These are phyloP conservation scores for Rhynchosporium graminicola DNA, from an alignment of 2,329 filamentous ascomycete genomes.

Conservation along the genomic window DNA sequence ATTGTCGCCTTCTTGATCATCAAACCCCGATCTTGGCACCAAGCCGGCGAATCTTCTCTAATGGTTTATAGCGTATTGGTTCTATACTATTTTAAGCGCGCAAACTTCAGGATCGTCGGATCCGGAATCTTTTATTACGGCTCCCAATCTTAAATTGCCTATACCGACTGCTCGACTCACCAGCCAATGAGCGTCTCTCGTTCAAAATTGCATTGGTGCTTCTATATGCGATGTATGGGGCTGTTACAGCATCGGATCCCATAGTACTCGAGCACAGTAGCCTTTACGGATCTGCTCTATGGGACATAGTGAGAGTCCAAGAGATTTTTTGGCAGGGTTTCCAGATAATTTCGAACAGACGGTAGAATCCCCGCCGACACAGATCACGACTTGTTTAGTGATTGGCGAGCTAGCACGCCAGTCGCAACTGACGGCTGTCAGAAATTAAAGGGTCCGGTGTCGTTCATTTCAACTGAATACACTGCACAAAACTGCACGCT, in stretches of 20 bases:
- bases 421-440: not conserved
- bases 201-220: not conserved
- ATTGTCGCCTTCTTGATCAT: not conserved
- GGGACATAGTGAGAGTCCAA: too few relatives aligned
- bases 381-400: too few relatives aligned
- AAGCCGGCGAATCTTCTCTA: not conserved
- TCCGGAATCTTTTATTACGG: not conserved
- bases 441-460: not conserved
- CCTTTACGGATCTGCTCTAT: too few relatives aligned
- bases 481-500: not conserved
- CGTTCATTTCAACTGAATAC: slow-evolving; percentile 4
- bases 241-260: not conserved
- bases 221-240: not conserved
- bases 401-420: not conserved
- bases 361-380: too few relatives aligned
- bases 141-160: not conserved
- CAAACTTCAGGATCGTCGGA: not conserved
- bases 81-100: slow-evolving; percentile 7
- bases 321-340: too few relatives aligned
- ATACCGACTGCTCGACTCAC: not conserved
- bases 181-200: not conserved
- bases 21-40: slow-evolving; percentile 8
- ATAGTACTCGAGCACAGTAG: too few relatives aligned
- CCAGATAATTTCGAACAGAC: too few relatives aligned
- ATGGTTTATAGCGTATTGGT: not conserved